Evolutionary conservation across 768 basidiomycete genomes (phyloP).

Genomic region (Pulveroboletus sp.): DNA sequence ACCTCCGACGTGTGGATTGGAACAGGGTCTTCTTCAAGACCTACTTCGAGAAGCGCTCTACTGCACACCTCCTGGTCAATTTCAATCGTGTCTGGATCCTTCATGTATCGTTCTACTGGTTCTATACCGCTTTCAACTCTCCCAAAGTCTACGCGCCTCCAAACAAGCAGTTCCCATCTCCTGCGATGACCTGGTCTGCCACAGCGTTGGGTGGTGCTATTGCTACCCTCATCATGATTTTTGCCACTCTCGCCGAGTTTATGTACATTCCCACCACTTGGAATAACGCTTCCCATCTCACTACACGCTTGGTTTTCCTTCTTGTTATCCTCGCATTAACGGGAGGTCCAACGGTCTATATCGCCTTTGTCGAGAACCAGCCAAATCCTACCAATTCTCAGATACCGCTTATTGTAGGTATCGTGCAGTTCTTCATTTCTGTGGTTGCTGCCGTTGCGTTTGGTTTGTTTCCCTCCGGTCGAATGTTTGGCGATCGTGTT

Average conservation of each 20-base stretch:
- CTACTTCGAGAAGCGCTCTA: slow-evolving; percentile 93
- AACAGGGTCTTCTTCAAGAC: slow-evolving; percentile 97
- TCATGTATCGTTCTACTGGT: slow-evolving; percentile 91
- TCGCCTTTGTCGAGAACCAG: slow-evolving; percentile 75
- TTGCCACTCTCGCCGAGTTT: slow-evolving; percentile 91
- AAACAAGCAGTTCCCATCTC: slow-evolving; percentile 60
- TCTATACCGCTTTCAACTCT: slow-evolving; percentile 97
- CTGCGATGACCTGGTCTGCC: slow-evolving; percentile 93
- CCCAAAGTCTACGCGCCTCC: slow-evolving; percentile 83
- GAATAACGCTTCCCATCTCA: slow-evolving; percentile 97
- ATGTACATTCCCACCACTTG: slow-evolving; percentile 97
- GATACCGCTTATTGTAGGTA: slow-evolving; percentile 84
- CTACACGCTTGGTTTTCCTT: slow-evolving; percentile 88
- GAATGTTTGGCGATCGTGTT: slow-evolving; percentile 98
- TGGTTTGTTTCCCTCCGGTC: slow-evolving; percentile 86
- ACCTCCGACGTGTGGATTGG: slow-evolving; percentile 91
- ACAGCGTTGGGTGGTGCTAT: slow-evolving; percentile 95
- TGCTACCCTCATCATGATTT: slow-evolving; percentile 88
- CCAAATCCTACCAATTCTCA: slow-evolving; percentile 44
- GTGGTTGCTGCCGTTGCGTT: slow-evolving; percentile 79
- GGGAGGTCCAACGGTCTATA: slow-evolving; percentile 89
- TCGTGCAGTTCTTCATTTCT: slow-evolving; percentile 92
- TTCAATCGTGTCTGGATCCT: slow-evolving; percentile 99
- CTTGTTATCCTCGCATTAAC: slow-evolving; percentile 90
- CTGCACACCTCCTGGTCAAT: slow-evolving; percentile 91